phyloP scores from a whole-genome alignment of 495 filamentous ascomycete species.

The Oleoguttula mirabilis region DNA sequence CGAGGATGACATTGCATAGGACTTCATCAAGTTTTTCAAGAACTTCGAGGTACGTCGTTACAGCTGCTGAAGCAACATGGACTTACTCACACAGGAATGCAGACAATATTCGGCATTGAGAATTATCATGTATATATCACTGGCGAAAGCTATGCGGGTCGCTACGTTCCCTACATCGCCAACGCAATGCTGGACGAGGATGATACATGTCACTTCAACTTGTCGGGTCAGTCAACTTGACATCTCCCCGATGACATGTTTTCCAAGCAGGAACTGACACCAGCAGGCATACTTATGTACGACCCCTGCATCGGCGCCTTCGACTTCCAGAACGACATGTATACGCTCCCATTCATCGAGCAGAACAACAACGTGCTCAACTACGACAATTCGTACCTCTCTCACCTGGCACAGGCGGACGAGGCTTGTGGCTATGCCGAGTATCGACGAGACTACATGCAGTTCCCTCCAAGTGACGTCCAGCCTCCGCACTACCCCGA shows the following conservation, averaged over 20 bases:
- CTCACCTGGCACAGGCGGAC: slow-evolving; percentile 40
- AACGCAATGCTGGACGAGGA: slow-evolving; percentile 11
- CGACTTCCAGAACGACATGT: slow-evolving; percentile 39
- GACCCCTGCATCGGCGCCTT: slow-evolving; percentile 50
- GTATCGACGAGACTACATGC: slow-evolving; percentile 41
- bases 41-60: slow-evolving; percentile 19
- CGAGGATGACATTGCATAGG: slow-evolving; percentile 42
- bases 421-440: slow-evolving; percentile 52
- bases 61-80: slow-evolving; percentile 7
- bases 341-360: slow-evolving; percentile 47
- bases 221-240: too few species aligned
- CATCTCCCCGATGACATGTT: too few species aligned
- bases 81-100: not conserved
- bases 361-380: slow-evolving; percentile 47
- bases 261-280: too few species aligned
- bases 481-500: not conserved
- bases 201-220: slow-evolving; percentile 18
- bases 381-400: slow-evolving; percentile 53
- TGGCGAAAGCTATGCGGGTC: slow-evolving; percentile 19
- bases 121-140: slow-evolving; percentile 9
- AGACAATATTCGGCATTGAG: not conserved
- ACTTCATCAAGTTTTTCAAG: slow-evolving; percentile 41
- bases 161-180: slow-evolving; percentile 22
- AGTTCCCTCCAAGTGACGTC: slow-evolving; percentile 1
- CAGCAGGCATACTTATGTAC: slow-evolving; percentile 54